Percentiles rank a stretch among this genome's conserved stretches.
phyloP scores from a whole-genome alignment of 2,329 filamentous ascomycete species.

The Botrytis deweyae region DNA sequence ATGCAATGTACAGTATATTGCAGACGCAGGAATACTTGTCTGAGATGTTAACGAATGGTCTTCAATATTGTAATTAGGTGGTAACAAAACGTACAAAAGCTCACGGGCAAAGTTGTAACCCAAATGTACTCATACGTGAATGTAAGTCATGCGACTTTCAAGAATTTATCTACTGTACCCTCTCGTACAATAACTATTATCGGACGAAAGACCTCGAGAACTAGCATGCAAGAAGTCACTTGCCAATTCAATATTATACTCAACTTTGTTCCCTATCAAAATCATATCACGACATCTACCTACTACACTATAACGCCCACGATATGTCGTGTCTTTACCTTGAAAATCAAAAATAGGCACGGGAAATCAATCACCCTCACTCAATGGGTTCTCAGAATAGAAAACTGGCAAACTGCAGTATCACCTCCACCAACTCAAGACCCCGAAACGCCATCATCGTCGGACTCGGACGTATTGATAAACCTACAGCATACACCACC shows the following conservation, averaged over 20 bases:
- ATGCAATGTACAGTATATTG: constrained; percentile 1
- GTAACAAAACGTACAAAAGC: background rate
- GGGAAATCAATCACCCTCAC: constrained; percentile 1
- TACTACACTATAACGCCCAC: background rate
- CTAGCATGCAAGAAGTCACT: constrained; percentile 22
- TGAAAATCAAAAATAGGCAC: background rate
- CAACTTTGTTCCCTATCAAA: constrained; percentile 15
- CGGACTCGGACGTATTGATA: constrained; percentile 8
- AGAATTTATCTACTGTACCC: background rate
- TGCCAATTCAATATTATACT: constrained; percentile 10
- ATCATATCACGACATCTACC: background rate
- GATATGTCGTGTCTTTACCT: background rate
- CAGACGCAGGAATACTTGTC: constrained; percentile 9
- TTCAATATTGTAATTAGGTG: background rate
- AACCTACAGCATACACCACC: constrained; percentile 2
- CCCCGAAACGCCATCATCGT: constrained; percentile 21
- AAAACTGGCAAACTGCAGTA: constrained; percentile 10
- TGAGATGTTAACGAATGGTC: background rate
- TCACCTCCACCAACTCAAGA: constrained; percentile 6
- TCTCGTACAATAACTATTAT: background rate
- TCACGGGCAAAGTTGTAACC: background rate
- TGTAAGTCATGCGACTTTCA: constrained; percentile 19
- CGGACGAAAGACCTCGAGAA: constrained; percentile 17
- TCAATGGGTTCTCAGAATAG: constrained; percentile 4
- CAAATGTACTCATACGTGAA: background rate